Conservation (phyloP, 345 rosid species). For the Eucalyptus cloeziana region DNA sequence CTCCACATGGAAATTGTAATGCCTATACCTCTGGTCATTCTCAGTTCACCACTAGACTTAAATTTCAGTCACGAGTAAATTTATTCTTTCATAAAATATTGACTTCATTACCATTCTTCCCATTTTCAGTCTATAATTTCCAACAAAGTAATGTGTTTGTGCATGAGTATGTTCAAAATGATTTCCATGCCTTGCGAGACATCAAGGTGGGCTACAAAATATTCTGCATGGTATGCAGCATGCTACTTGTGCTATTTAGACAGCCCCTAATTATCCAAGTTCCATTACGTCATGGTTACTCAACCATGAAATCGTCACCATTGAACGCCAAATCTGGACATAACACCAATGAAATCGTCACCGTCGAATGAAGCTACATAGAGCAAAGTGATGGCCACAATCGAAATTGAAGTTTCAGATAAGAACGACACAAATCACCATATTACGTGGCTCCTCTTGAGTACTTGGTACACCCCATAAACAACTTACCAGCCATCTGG, state of each 20-base stretch:
- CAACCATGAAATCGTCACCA: not conserved
- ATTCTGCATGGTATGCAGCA: not conserved
- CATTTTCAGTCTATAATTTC: not conserved
- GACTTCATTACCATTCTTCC: not conserved
- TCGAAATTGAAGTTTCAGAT: not conserved
- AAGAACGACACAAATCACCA: not conserved
- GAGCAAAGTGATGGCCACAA: not conserved
- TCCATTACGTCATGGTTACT: not conserved
- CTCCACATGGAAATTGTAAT: not conserved
- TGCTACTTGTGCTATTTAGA: not conserved
- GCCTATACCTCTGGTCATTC: not conserved
- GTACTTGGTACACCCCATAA: not conserved
- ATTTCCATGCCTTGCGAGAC: not conserved
- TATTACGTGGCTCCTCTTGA: not conserved
- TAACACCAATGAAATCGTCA: not conserved
- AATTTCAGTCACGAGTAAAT: not conserved
- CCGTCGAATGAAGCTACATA: not conserved
- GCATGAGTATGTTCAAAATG: not conserved
- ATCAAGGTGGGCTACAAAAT: not conserved
- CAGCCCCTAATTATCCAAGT: not conserved
- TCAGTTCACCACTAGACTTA: not conserved
- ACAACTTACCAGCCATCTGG: slow-evolving; percentile 33
- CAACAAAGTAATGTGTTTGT: not conserved
- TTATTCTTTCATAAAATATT: not conserved
- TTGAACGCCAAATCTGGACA: not conserved